Base-by-base conservation (phyloP, 495 filamentous ascomycete species). In the Trichoderma virens region DNA sequence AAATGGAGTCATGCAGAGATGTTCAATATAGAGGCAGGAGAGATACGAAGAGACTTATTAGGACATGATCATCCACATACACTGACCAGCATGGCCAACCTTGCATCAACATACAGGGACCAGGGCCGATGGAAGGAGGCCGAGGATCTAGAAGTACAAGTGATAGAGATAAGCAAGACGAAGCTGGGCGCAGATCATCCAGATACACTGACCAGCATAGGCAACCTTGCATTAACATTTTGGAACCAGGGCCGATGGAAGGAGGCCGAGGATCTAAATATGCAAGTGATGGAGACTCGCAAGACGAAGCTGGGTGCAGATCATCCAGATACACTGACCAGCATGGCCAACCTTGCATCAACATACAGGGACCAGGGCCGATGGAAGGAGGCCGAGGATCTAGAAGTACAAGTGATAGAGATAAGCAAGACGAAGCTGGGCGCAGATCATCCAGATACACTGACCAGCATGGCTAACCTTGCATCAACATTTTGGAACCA, bases 381-480 rank as follows among this genome's bases (percentile, higher is more conserved):
- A 13, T 75, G 59, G 62, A 59, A 72, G 5, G 69, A 80, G 60
- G 75, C 74, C 11, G 73, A 76, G 64, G 16, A 64, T 59, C 63
- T 82, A 30, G 5, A 71, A 18, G 64, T 71, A 7, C 70, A 74
- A 65, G 73, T 73, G 23, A 38, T 82, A n/a, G 70, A 76, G 64
- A 71, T 59, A 3, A 66, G 60, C 0, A 73, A 71, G 65, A 69
- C 25, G 67, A 54, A 68, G 38, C 66, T 80, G 11, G 76, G 80
- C 2, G 45, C 59, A 11, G 70, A 79, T 35, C 75, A 82, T 74
- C 75, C 77, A 28, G 18, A 67, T 23, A 80, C 75, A 27, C 64
- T 82, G 61, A 69, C 34, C 2, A 75, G 69, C 45, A 81, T 82
- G 70, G 59, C 27, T 27, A 79, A 79, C 65, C 70, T 82, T 1